Evolutionary conservation across 2,329 filamentous ascomycete species (phyloP), one percentile per base, ranked within the genome.

Genomic region (Trichoderma breve): DNA sequence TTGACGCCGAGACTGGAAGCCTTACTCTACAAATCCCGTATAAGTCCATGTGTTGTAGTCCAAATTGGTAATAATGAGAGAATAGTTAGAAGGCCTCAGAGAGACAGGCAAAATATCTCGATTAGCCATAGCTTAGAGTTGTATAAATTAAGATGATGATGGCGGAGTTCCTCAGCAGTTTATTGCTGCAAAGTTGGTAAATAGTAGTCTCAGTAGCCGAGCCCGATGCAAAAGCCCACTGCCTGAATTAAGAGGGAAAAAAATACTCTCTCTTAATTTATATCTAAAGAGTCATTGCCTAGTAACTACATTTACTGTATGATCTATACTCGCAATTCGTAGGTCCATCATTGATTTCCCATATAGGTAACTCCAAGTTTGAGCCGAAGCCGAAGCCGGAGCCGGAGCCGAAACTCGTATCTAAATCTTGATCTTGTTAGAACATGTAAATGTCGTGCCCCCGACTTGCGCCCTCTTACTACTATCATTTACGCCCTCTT

Each of bases 321-420:
- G 2, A 0, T 51, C 43, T 12, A 21, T 21, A 21, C 4, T 21
- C n/a, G 9, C 43, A 1, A 51, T 12, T 51, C 9, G 43, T 51
- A 12, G 8, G 9, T 51, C 1, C 18, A 51, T 51, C 18, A 21
- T 51, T 12, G 2, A 51, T 51, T 51, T n/a, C n/a, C n/a, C n/a
- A n/a, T n/a, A n/a, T n/a, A n/a, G n/a, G n/a, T 43, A 1, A 51
- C 1, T 21, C n/a, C 9, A 21, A 21, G 43, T 51, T 21, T n/a
- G 43, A 47, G 43, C 43, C 43, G 43, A 51, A 51, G 43, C 43
- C 43, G 43, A 51, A 51, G 43, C 43, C 43, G 43, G 9, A 47
- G 43, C 43, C 18, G 43, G 43, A 51, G 43, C n/a, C 43, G 43
- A 51, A 51, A 21, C 9, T 21, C n/a, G n/a, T 12, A 21, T 12